These are phyloP conservation scores for Populus pruinosa DNA, from an alignment of 345 rosid species.

Conservation along the genomic window DNA sequence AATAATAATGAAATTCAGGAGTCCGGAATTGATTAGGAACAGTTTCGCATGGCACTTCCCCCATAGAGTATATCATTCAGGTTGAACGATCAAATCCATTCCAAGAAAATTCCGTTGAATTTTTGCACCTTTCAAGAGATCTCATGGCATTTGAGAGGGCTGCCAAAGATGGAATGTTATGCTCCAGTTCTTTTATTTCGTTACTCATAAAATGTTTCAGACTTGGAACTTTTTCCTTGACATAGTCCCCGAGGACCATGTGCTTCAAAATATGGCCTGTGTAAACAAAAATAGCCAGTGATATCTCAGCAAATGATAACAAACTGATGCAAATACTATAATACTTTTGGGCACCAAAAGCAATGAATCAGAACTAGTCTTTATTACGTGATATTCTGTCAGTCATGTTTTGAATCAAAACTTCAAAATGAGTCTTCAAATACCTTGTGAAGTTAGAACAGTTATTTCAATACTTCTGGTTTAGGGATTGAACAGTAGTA, in stretches of 20 bases:
- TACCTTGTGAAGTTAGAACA: neutral
- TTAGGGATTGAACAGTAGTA: neutral
- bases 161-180: conserved; percentile 60
- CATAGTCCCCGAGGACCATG: conserved; percentile 51
- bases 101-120: neutral
- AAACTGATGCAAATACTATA: neutral
- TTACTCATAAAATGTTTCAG: conserved; percentile 53
- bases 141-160: conserved; percentile 78
- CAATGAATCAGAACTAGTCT: too few relatives aligned
- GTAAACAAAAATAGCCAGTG: neutral
- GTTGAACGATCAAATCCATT: neutral
- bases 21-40: neutral
- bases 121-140: conserved; percentile 53
- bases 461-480: neutral
- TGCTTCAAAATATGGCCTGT: conserved; percentile 54
- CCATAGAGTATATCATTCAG: neutral
- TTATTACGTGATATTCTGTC: too few relatives aligned
- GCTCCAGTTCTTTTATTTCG: conserved; percentile 33
- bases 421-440: neutral
- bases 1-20: neutral
- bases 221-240: conserved; percentile 62
- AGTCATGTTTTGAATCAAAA: neutral
- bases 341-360: too few relatives aligned
- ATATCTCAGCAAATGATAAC: neutral
- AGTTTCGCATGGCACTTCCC: neutral